Conservation (phyloP, 1,139 yeast genomes). For the Taphrina wiesneri region DNA sequence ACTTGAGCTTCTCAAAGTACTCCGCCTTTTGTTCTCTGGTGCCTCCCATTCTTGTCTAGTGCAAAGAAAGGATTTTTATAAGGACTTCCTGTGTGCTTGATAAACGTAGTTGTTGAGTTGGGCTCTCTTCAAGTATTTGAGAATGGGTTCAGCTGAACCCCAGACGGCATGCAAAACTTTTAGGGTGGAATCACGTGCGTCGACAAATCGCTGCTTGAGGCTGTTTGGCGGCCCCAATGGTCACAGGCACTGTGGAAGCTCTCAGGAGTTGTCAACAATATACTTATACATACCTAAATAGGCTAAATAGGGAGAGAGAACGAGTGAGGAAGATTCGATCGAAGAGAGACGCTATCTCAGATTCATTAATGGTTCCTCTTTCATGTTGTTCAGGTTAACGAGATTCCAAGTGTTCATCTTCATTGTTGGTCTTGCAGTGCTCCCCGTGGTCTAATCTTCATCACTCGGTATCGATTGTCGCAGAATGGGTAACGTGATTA, state of each 20-base stretch:
- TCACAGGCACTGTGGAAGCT: neutral
- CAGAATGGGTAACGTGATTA: too few relatives aligned
- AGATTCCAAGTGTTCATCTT: slow-evolving; percentile 32
- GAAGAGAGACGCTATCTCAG: slow-evolving; percentile 2
- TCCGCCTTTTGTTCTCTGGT: slow-evolving; percentile 95
- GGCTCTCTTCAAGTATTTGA: neutral
- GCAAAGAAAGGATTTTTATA: slow-evolving; percentile 34
- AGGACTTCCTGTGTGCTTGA: slow-evolving; percentile 18
- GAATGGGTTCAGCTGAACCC: too few relatives aligned
- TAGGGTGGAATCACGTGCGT: neutral
- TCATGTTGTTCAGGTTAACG: slow-evolving; percentile 34
- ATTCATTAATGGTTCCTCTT: slow-evolving; percentile 24
- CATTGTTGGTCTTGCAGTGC: slow-evolving; percentile 1
- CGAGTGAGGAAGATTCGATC: neutral
- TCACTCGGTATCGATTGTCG: neutral
- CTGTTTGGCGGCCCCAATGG: neutral
- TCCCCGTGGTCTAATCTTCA: neutral
- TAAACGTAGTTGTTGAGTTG: neutral
- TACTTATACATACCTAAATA: too few relatives aligned
- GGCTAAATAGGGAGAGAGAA: too few relatives aligned
- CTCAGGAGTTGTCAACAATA: too few relatives aligned
- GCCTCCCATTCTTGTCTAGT: slow-evolving; percentile 76
- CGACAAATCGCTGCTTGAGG: neutral
- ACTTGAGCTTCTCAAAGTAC: slow-evolving; percentile 94
- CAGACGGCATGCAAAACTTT: neutral